Evolutionary conservation across 805 yeast species (phyloP).

Genomic region (Starmerella stigmatis): DNA sequence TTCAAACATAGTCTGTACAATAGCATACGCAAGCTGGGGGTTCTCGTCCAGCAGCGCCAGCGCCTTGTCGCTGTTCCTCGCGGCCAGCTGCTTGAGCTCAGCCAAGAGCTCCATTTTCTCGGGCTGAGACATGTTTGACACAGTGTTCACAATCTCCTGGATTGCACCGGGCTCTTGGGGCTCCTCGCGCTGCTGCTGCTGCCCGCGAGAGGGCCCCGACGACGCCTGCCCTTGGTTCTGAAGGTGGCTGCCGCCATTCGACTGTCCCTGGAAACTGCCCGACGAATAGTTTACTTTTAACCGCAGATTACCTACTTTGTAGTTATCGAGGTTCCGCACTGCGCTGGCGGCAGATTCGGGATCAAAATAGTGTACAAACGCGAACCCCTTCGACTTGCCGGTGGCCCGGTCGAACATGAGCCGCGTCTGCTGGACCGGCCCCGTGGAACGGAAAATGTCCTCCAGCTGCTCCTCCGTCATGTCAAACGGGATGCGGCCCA

Average conservation of each 20-base stretch:
- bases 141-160: slow-evolving; percentile 21
- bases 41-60: slow-evolving; percentile 49
- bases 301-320: slow-evolving; percentile 58
- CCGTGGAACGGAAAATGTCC: slow-evolving; percentile 76
- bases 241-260: neutral
- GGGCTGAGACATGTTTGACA: slow-evolving; percentile 25
- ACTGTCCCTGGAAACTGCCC: slow-evolving; percentile 16
- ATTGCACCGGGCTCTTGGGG: slow-evolving; percentile 16
- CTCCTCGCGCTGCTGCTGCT: slow-evolving; percentile 30
- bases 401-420: slow-evolving; percentile 79
- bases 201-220: slow-evolving; percentile 22
- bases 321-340: slow-evolving; percentile 74
- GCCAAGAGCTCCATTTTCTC: slow-evolving; percentile 41
- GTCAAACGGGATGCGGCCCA: slow-evolving; percentile 86
- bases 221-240: neutral
- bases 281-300: slow-evolving; percentile 50
- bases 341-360: slow-evolving; percentile 83
- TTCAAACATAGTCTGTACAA: slow-evolving; percentile 58
- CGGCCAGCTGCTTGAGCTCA: slow-evolving; percentile 52
- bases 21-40: slow-evolving; percentile 76
- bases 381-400: slow-evolving; percentile 84
- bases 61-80: slow-evolving; percentile 48
- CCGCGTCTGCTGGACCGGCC: slow-evolving; percentile 69
- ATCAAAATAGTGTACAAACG: slow-evolving; percentile 74
- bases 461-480: slow-evolving; percentile 88